These are phyloP conservation scores for Solanum peruvianum DNA, from an alignment of 257 asterid genomes.

Conservation along the genomic window DNA sequence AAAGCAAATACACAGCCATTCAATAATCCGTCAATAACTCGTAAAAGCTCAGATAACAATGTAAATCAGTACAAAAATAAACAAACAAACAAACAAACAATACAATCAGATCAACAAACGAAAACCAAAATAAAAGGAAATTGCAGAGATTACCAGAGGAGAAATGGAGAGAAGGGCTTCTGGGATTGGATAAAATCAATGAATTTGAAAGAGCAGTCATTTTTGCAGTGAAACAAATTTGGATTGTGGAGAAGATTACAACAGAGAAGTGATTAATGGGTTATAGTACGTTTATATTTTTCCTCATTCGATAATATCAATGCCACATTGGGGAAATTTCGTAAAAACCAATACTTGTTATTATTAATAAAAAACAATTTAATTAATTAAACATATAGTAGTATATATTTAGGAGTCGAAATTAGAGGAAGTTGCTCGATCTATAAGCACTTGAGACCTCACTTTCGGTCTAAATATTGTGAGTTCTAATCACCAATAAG, in stretches of 20 bases:
- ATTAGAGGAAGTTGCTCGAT: no score
- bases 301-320: neutral
- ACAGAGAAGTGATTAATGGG: neutral
- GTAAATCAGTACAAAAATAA: neutral
- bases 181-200: slow-evolving; percentile 19
- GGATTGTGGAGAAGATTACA: neutral
- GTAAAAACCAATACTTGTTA: neutral
- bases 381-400: neutral
- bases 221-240: neutral
- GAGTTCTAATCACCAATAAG: no score
- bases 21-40: neutral
- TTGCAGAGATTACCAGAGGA: slow-evolving; percentile 19
- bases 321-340: neutral
- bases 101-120: neutral
- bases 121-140: neutral
- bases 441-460: rapidly evolving
- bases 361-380: neutral
- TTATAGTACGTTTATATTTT: neutral
- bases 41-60: neutral
- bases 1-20: neutral
- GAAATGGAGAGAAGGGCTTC: slow-evolving; percentile 11
- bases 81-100: neutral
- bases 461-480: rapidly evolving
- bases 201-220: slow-evolving; percentile 43
- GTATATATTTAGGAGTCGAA: neutral